phyloP scores from a whole-genome alignment of 169 alveolate species.

The Perkinsus chesapeaki region DNA sequence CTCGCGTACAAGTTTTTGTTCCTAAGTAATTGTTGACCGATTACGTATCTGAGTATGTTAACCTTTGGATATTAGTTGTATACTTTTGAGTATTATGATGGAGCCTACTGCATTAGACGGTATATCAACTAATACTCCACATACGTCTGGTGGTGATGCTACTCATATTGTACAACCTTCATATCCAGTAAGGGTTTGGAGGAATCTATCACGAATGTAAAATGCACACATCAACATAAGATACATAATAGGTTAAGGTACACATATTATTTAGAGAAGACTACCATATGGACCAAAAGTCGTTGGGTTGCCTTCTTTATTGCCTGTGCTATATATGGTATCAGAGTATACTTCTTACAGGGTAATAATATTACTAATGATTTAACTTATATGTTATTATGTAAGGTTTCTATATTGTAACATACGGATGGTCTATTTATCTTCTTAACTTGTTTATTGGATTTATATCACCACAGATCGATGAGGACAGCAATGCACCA shows the following conservation, averaged over 20 bases:
- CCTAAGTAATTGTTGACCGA: too few species aligned
- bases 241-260: neutral
- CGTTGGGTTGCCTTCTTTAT: slow-evolving; percentile 23
- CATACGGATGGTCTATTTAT: slow-evolving; percentile 67
- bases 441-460: slow-evolving; percentile 63
- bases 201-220: neutral
- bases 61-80: neutral
- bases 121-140: neutral
- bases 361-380: slow-evolving; percentile 8
- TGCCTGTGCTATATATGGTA: slow-evolving; percentile 8
- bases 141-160: neutral
- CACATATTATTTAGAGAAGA: slow-evolving; percentile 23
- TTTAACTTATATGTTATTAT: neutral
- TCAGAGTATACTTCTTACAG: slow-evolving; percentile 32
- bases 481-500: slow-evolving; percentile 64
- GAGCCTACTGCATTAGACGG: neutral
- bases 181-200: neutral
- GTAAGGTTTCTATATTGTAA: slow-evolving; percentile 61
- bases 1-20: too few species aligned
- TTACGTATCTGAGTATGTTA: neutral
- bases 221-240: neutral
- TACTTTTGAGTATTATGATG: neutral
- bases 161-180: neutral
- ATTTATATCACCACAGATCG: slow-evolving; percentile 69
- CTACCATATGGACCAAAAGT: slow-evolving; percentile 32